Conservation (phyloP, 108 stramenopile genomes). For the Aurantiochytrium sp. region DNA sequence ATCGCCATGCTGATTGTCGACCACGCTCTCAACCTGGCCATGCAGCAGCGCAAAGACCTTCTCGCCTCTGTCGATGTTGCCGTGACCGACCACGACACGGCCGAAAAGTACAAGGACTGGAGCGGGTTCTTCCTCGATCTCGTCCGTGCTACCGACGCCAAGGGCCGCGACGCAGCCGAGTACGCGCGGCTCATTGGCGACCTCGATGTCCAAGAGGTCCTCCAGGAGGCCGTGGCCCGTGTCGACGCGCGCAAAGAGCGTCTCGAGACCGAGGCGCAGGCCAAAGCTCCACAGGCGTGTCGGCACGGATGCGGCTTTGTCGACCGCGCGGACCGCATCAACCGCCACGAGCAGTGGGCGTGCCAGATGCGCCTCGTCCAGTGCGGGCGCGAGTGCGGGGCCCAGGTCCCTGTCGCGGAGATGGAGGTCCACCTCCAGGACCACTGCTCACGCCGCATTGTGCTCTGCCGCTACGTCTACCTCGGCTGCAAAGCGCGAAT, state of each 20-base stretch:
- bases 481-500: slow-evolving; percentile 4
- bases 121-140: background rate
- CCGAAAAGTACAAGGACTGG: background rate
- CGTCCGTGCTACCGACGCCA: background rate
- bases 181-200: background rate
- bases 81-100: background rate
- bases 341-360: background rate
- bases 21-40: background rate
- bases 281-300: background rate
- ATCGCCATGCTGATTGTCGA: slow-evolving; percentile 6
- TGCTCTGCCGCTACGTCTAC: background rate
- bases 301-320: background rate
- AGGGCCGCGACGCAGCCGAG: background rate
- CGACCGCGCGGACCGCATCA: background rate
- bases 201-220: background rate
- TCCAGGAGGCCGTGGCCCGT: background rate
- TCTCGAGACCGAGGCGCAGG: background rate
- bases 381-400: background rate
- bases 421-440: background rate
- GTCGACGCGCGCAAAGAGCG: background rate
- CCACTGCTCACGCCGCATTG: background rate
- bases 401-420: background rate
- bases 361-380: background rate
- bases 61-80: background rate
- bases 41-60: background rate